Evolutionary conservation across 805 yeast genomes (phyloP), one percentile per base, ranked within the genome.

Genomic region (Schizosaccharomyces lindneri): DNA sequence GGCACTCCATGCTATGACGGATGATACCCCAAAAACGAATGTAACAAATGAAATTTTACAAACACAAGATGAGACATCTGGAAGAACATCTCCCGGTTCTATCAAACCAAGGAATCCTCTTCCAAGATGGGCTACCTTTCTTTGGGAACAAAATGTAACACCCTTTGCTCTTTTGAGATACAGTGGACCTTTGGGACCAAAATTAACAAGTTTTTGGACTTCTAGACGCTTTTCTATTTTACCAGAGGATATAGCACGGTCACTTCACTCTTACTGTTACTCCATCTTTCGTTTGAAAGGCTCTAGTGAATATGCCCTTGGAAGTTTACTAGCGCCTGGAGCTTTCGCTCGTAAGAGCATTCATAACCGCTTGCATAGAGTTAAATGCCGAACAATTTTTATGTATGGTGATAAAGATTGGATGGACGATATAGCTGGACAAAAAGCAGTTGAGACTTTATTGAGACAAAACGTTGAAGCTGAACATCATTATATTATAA

Each of bases 271-370:
- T 65, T 93, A 93, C 70, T 75, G 90, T 0, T 89, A 90, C 71
- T 79, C 82, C 3, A 86, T 89, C 13, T 93, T 93, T 75, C 85
- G 83, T 65, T 83, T 86, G 6, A 79, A 76, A 3, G 98, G 98
- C 0, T 85, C 94, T 0, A 97, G 97, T 5, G 98, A 90, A 72
- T 90, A 90, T 70, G 82, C 90, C 75, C 74, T 93, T 65, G 85
- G 87, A 65, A 85, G 84, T 68, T 74, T 88, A 21, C 73, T 90
- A 29, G 89, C 87, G 0, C 95, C 96, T 5, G 98, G 97, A 2
- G 97, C 95, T 0, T 80, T 81, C 60, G 95, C 97, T 0, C 75
- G 96, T 64, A 73, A 78, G 66, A 95, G 97, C 0, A 73, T 90
- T 61, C 70, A 71, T 5, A 72, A 74, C 55, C 70, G 85, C 24